These are phyloP conservation scores for Trametes pubescens DNA, from an alignment of 1,284 basidiomycete species.

Conservation along the genomic window DNA sequence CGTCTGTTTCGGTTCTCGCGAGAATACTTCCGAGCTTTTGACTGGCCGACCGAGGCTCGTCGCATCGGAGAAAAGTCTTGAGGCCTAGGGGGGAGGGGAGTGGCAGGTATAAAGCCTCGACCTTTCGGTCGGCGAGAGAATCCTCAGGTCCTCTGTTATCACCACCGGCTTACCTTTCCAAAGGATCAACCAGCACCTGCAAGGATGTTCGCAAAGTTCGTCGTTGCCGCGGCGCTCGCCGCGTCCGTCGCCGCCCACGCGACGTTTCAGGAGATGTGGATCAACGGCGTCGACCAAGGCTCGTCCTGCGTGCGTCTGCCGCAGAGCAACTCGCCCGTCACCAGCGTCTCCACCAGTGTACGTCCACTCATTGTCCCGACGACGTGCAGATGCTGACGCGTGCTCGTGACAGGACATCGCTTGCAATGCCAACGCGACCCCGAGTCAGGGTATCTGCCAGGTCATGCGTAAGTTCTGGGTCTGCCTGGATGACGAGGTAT, in stretches of 20 bases:
- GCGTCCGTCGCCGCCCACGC: conserved; percentile 55
- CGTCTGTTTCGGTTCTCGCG: conserved; percentile 16
- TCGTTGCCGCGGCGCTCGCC: conserved; percentile 46
- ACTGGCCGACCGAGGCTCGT: neutral
- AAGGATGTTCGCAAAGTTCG: conserved; percentile 41
- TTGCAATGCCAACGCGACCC: conserved; percentile 51
- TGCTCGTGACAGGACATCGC: conserved; percentile 50
- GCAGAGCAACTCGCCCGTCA: conserved; percentile 56
- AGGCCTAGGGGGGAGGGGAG: neutral
- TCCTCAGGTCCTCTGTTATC: conserved; percentile 4
- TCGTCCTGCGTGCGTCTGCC: conserved; percentile 55
- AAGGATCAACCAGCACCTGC: neutral
- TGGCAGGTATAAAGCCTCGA: conserved; percentile 6
- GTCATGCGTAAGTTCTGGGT: conserved; percentile 46
- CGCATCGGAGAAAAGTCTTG: neutral
- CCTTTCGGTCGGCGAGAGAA: neutral
- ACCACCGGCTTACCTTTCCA: neutral
- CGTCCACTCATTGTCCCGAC: conserved; percentile 20
- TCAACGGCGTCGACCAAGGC: conserved; percentile 59
- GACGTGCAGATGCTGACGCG: neutral
- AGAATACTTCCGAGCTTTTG: conserved; percentile 28
- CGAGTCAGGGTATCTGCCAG: conserved; percentile 49
- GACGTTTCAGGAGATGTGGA: conserved; percentile 63
- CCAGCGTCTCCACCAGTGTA: conserved; percentile 48
- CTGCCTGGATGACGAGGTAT: too few species aligned